These are phyloP conservation scores for Saksenaea vasiformis DNA, from an alignment of 371 early-diverging fungal species.

Conservation along the genomic window DNA sequence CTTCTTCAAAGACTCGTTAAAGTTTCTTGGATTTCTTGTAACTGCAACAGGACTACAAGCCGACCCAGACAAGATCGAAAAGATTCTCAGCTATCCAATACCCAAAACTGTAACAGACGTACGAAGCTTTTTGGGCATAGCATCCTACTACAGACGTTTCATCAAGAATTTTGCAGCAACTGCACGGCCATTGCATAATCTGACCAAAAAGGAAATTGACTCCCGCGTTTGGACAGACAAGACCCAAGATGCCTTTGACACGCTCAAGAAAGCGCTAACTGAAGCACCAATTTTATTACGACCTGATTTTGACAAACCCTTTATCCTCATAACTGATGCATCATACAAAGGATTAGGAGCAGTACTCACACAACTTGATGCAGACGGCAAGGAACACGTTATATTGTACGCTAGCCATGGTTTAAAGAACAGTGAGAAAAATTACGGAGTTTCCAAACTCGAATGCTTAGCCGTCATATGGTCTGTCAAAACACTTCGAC, in stretches of 20 bases:
- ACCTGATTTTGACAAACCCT: slow-evolving; percentile 16
- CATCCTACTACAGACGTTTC: slow-evolving; percentile 55
- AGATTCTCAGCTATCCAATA: slow-evolving; percentile 38
- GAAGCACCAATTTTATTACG: slow-evolving; percentile 25
- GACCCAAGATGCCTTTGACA: slow-evolving; percentile 35
- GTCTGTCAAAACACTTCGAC: slow-evolving; percentile 43
- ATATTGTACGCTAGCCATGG: slow-evolving; percentile 43
- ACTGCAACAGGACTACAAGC: slow-evolving; percentile 19
- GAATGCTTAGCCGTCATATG: slow-evolving; percentile 51
- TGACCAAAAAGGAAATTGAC: slow-evolving; percentile 27
- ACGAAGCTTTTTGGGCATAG: slow-evolving; percentile 51
- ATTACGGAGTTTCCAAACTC: slow-evolving; percentile 52
- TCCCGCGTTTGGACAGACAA: slow-evolving; percentile 32
- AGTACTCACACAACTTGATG: slow-evolving; percentile 39
- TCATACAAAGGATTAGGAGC: slow-evolving; percentile 49
- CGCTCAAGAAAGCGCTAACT: slow-evolving; percentile 35
- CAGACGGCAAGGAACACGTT: slow-evolving; percentile 27
- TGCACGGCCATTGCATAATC: slow-evolving; percentile 35
- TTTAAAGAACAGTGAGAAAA: slow-evolving; percentile 30
- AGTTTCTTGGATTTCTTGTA: slow-evolving; percentile 51
- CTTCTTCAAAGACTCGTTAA: slow-evolving; percentile 29
- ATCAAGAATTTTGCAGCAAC: slow-evolving; percentile 42
- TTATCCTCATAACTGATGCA: slow-evolving; percentile 52
- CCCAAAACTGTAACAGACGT: slow-evolving; percentile 38
- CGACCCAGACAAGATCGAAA: slow-evolving; percentile 34